A percentile compares a stretch with the other conserved stretches of the same genome.
Conservation (phyloP, 129 eudicot species). For the Lactuca sativa region DNA sequence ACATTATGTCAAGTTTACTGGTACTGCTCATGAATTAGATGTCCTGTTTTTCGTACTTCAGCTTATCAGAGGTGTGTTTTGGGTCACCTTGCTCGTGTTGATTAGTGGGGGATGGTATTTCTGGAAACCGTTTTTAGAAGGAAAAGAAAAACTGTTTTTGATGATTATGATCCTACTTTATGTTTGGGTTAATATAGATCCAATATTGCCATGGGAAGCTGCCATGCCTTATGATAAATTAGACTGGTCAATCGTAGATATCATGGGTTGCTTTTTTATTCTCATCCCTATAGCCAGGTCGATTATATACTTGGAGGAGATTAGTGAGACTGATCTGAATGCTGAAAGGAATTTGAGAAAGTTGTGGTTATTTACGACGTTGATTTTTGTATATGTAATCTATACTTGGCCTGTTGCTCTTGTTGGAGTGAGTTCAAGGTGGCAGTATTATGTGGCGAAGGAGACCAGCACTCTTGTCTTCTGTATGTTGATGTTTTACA, state of each 20-base stretch:
- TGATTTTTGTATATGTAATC: slow-evolving; percentile 92
- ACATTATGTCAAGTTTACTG: slow-evolving; percentile 82
- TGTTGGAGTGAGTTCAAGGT: slow-evolving; percentile 51
- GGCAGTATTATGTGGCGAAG: too few relatives aligned
- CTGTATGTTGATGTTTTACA: slow-evolving; percentile 78
- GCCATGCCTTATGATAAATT: slow-evolving; percentile 77
- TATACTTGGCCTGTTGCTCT: slow-evolving; percentile 93
- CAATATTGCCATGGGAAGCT: slow-evolving; percentile 73
- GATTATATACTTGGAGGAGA: slow-evolving; percentile 88
- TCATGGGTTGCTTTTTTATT: slow-evolving; percentile 83
- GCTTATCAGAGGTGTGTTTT: slow-evolving; percentile 73
- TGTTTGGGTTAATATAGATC: slow-evolving; percentile 84
- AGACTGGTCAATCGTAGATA: slow-evolving; percentile 95
- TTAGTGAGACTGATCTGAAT: slow-evolving; percentile 92
- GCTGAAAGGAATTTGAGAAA: slow-evolving; percentile 92
- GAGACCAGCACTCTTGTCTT: slow-evolving; percentile 76
- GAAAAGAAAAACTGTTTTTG: slow-evolving; percentile 91
- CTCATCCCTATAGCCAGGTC: slow-evolving; percentile 97
- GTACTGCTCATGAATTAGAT: slow-evolving; percentile 96
- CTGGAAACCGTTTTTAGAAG: slow-evolving; percentile 91
- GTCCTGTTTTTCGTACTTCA: slow-evolving; percentile 84
- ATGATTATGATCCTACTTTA: slow-evolving; percentile 95
- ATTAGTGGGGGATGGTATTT: slow-evolving; percentile 97
- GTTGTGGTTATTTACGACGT: slow-evolving; percentile 86
- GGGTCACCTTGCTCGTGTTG: slow-evolving; percentile 87